These are phyloP conservation scores for Suillus variegatus DNA, from an alignment of 768 basidiomycete genomes.

Conservation along the genomic window DNA sequence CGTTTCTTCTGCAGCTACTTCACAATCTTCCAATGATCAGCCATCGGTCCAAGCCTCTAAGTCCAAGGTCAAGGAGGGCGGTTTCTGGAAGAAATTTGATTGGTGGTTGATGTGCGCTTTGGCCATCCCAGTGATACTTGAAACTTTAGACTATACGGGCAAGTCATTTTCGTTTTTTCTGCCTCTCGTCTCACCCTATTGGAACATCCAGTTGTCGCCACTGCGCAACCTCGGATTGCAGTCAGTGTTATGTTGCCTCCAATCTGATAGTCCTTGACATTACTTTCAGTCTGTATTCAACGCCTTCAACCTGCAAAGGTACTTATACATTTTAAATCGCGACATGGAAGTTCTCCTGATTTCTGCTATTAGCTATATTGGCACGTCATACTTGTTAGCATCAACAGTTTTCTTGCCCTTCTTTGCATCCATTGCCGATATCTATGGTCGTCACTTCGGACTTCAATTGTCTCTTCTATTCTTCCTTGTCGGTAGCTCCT, in stretches of 20 bases:
- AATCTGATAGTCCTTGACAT: not conserved
- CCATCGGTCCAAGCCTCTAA: not conserved
- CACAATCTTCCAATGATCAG: not conserved
- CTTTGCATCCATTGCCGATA: constrained; percentile 50
- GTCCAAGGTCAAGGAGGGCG: not conserved
- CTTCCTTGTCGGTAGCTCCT: constrained; percentile 47
- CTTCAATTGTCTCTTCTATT: constrained; percentile 45
- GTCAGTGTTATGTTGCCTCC: constrained; percentile 26
- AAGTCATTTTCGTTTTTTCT: not conserved
- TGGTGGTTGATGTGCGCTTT: constrained; percentile 37
- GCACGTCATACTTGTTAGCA: constrained; percentile 50
- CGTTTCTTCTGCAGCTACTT: not conserved
- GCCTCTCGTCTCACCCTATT: not conserved
- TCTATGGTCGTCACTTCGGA: constrained; percentile 50
- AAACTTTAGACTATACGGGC: constrained; percentile 35
- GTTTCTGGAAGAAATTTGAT: constrained; percentile 30
- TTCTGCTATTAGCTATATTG: constrained; percentile 39
- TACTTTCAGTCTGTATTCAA: constrained; percentile 29
- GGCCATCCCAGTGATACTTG: constrained; percentile 43
- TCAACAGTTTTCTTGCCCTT: constrained; percentile 56
- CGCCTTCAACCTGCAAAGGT: constrained; percentile 29
- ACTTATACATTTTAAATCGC: not conserved
- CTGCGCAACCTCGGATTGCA: constrained; percentile 52
- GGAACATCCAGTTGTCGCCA: constrained; percentile 44
- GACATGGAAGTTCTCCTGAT: not conserved